Evolutionary conservation across 345 rosid species (phyloP).

Genomic region (Rubroshorea leprosula): DNA sequence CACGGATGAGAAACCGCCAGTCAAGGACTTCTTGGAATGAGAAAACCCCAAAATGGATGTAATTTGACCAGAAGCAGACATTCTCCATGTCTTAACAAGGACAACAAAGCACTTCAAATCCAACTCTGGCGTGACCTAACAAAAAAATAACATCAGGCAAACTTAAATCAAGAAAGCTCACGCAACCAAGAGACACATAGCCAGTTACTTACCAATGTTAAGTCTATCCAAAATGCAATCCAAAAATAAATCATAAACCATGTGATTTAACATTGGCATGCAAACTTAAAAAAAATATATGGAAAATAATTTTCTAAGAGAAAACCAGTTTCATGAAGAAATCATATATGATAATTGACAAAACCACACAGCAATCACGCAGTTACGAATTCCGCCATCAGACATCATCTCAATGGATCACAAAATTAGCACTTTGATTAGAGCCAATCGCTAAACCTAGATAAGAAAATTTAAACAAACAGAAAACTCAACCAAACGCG

Average conservation of each 20-base stretch:
- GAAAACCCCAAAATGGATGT: slow-evolving; percentile 50
- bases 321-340: too few relatives aligned
- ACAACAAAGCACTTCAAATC: slow-evolving; percentile 32
- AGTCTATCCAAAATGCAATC: not conserved
- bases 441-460: not conserved
- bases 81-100: slow-evolving; percentile 63
- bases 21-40: slow-evolving; percentile 83
- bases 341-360: too few relatives aligned
- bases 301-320: too few relatives aligned
- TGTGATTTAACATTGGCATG: too few relatives aligned
- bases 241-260: not conserved
- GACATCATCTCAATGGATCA: not conserved
- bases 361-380: too few relatives aligned
- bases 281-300: too few relatives aligned
- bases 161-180: slow-evolving; percentile 1
- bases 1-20: slow-evolving; percentile 68
- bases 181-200: not conserved
- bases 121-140: slow-evolving; percentile 52
- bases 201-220: not conserved
- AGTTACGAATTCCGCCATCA: too few relatives aligned
- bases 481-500: slow-evolving; percentile 1
- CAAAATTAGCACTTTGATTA: not conserved
- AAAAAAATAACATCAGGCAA: slow-evolving; percentile 12
- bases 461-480: not conserved
- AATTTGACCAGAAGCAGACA: slow-evolving; percentile 50